Base-by-base conservation (phyloP, 2,329 filamentous ascomycete genomes). In the Cladobotryum protrusum region DNA sequence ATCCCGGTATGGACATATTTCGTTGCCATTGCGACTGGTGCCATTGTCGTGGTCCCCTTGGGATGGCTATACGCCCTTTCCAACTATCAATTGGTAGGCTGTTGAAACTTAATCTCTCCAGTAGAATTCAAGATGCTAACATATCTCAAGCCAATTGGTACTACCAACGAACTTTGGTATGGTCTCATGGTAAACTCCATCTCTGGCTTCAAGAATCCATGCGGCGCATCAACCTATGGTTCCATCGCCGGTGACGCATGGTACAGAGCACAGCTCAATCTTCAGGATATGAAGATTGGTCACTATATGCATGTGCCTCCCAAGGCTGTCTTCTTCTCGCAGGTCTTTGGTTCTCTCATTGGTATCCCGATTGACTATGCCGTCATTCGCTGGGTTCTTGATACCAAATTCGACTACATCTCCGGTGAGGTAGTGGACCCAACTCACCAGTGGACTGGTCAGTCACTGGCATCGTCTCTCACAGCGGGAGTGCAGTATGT, bases 231-330 rank as follows among this genome's bases (percentile, higher is more conserved):
- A 1, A 69, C 76, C 0, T 83, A 83, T 56, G 76, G 79, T 7
- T 66, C 75, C 9, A 81, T 83, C 14, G 78, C 79, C 1, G 80
- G 80, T 12, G 78, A 82, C 47, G 78, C 79, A 2, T 83, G 80
- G 80, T 82, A 81, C 50, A 65, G 77, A 14, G 76, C 77, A 0
- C 76, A 79, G 54, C 70, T 73, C 18, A 79, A 81, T 69, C 67
- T 83, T 1, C 79, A 83, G 56, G 81, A 84, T 57, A 77, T 79
- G 59, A 81, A 83, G 58, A 81, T 83, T n/a, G 80, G 79, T 0
- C 79, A 83, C 55, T 83, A 83, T 55, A 80, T 81, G 74, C 78
- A 83, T 47, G 71, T 83, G 0, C 77, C 79, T 0, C 80, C 80
- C 2, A 74, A 76, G 12, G 68, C 74, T 0, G 74, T 82, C 5